Conservation (phyloP, 2,329 filamentous ascomycete genomes). For the Neoascochyta sp. region DNA sequence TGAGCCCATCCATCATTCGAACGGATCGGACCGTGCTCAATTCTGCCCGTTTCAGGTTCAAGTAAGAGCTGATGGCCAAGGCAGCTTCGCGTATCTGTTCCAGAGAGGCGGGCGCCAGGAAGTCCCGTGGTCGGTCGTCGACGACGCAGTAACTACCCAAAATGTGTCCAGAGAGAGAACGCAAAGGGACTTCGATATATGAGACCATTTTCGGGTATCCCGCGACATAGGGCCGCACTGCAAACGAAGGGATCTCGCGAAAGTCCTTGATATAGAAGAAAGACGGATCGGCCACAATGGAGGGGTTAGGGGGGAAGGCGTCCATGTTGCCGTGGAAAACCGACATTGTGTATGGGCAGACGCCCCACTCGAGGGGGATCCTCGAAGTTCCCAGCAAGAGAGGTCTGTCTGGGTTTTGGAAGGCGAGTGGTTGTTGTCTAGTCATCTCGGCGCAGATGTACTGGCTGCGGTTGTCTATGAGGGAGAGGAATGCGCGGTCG, state of each 20-base stretch:
- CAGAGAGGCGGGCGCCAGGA: slow-evolving; percentile 6
- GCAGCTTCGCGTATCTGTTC: slow-evolving; percentile 4
- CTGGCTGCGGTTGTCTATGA: slow-evolving; percentile 10
- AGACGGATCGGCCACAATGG: slow-evolving; percentile 4
- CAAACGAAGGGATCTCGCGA: slow-evolving; percentile 6
- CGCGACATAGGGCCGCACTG: slow-evolving; percentile 6
- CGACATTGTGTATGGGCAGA: slow-evolving; percentile 10
- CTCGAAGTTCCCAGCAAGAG: slow-evolving; percentile 6
- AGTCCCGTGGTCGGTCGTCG: slow-evolving; percentile 7
- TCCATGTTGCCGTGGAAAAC: slow-evolving; percentile 7
- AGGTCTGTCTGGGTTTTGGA: slow-evolving; percentile 3
- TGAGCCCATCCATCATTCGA: slow-evolving; percentile 10
- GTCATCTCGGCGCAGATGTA: slow-evolving; percentile 14
- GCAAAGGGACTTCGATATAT: slow-evolving; percentile 9
- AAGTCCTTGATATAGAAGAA: slow-evolving; percentile 10
- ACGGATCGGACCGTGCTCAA: slow-evolving; percentile 6
- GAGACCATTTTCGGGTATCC: slow-evolving; percentile 9
- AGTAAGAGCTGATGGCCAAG: slow-evolving; percentile 7
- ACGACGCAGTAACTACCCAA: slow-evolving; percentile 11
- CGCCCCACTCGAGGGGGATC: slow-evolving; percentile 11
- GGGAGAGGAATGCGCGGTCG: slow-evolving; percentile 12
- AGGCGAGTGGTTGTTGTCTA: slow-evolving; percentile 5
- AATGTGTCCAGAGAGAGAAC: slow-evolving; percentile 7
- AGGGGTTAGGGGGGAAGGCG: slow-evolving; percentile 2
- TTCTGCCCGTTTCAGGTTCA: slow-evolving; percentile 8